Evolutionary conservation across 192 early-diverging fungal genomes (phyloP).

Genomic region (Obelidium mucronatum): DNA sequence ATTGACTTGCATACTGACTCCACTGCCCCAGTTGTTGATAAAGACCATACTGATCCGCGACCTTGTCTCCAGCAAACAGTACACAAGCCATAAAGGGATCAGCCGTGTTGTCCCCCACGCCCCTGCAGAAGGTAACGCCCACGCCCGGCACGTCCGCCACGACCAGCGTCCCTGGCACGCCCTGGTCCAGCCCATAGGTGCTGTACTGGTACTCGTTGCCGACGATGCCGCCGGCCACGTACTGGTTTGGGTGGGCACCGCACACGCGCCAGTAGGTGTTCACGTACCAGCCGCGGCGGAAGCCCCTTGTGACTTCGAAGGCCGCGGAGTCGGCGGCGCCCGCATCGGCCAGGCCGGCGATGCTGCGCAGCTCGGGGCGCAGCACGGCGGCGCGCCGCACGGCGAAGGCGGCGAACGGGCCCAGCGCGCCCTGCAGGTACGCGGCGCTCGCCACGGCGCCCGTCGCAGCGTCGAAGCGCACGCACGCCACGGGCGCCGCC

Average conservation of each 20-base stretch:
- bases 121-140: conserved; percentile 20
- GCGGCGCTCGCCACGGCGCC: neutral
- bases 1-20: conserved; percentile 16
- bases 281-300: conserved; percentile 8
- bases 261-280: conserved; percentile 17
- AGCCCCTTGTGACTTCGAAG: neutral
- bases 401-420: neutral
- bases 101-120: neutral
- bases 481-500: conserved; percentile 22
- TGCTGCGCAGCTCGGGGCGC: neutral
- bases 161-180: conserved; percentile 12
- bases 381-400: neutral
- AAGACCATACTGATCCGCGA: conserved; percentile 13
- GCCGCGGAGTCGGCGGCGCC: neutral
- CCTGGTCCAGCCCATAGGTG: conserved; percentile 15
- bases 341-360: neutral
- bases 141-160: conserved; percentile 24
- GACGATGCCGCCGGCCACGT: conserved; percentile 24
- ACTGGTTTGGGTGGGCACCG: conserved; percentile 16
- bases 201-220: conserved; percentile 29
- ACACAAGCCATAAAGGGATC: conserved; percentile 35
- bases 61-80: neutral
- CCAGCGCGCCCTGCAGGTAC: conserved; percentile 15
- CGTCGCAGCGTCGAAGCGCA: conserved; percentile 4
- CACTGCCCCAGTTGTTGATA: conserved; percentile 21